phyloP scores from a whole-genome alignment of 768 basidiomycete species.

The Gloeostereum incarnatum region DNA sequence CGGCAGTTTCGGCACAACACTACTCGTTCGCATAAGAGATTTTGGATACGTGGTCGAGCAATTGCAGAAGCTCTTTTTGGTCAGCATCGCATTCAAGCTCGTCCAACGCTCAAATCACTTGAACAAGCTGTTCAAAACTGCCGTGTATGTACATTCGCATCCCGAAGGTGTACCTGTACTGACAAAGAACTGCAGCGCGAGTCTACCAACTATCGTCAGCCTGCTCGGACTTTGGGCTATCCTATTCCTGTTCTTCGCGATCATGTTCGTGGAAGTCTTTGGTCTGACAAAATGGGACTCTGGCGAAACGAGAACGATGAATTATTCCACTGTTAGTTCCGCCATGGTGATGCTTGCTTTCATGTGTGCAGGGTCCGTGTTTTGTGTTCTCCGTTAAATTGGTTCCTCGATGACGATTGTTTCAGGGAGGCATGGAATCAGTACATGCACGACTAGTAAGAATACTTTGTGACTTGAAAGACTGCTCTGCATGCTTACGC shows the following conservation, averaged over 20 bases:
- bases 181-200: conserved; percentile 42
- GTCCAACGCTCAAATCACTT: conserved; percentile 81
- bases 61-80: conserved; percentile 85
- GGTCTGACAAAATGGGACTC: conserved; percentile 81
- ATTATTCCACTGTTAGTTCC: conserved; percentile 73
- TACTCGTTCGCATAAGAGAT: conserved; percentile 49
- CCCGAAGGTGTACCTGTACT: too few relatives aligned
- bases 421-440: conserved; percentile 96
- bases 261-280: conserved; percentile 86
- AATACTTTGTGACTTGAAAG: too few relatives aligned
- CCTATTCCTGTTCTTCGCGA: conserved; percentile 85
- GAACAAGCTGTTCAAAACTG: conserved; percentile 97
- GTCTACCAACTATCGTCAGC: conserved; percentile 78
- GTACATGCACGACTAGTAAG: conserved; percentile 95
- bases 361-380: conserved; percentile 91
- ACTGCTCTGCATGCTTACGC: too few relatives aligned
- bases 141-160: conserved; percentile 51
- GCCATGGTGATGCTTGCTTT: conserved; percentile 86
- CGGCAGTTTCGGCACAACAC: conserved; percentile 78
- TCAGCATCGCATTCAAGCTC: conserved; percentile 89
- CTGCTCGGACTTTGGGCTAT: conserved; percentile 84
- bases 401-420: too few relatives aligned
- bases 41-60: conserved; percentile 49
- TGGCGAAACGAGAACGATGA: conserved; percentile 57
- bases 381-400: too few relatives aligned